phyloP scores from a whole-genome alignment of 2,329 filamentous ascomycete species.

The Beauveria caledonica region DNA sequence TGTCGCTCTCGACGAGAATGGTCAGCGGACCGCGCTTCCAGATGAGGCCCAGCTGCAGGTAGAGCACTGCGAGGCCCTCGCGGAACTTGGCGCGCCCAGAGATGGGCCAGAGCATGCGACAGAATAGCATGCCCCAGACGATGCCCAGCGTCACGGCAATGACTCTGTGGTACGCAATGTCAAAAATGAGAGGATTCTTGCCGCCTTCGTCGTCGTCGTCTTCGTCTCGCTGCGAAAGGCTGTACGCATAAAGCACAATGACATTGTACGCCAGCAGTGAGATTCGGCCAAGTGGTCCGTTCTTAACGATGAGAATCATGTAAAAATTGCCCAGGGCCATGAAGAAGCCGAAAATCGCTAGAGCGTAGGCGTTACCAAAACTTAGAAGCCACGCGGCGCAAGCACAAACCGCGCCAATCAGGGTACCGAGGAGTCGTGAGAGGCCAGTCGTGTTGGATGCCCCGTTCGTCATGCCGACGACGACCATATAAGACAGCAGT shows the following conservation, averaged over 20 bases:
- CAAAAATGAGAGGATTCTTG: constrained; percentile 70
- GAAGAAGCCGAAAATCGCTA: constrained; percentile 76
- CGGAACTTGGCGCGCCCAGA: constrained; percentile 83
- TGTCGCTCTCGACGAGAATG: constrained; percentile 54
- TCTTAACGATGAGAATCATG: constrained; percentile 74
- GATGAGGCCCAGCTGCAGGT: constrained; percentile 88
- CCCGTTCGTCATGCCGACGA: constrained; percentile 95
- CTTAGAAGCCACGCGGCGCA: constrained; percentile 71
- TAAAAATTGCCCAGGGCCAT: constrained; percentile 81
- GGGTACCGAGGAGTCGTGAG: constrained; percentile 78
- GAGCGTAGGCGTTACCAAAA: constrained; percentile 61
- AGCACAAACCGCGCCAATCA: constrained; percentile 69
- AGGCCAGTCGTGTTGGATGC: constrained; percentile 89
- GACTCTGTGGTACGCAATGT: constrained; percentile 83
- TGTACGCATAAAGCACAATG: constrained; percentile 89
- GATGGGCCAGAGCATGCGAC: constrained; percentile 86
- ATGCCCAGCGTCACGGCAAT: constrained; percentile 80
- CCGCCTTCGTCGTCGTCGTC: constrained; percentile 85
- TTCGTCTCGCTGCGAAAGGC: constrained; percentile 68
- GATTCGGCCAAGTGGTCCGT: constrained; percentile 86
- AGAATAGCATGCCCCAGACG: constrained; percentile 86
- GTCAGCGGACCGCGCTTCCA: constrained; percentile 91
- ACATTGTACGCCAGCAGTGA: constrained; percentile 95
- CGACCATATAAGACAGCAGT: constrained; percentile 92
- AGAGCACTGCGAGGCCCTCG: constrained; percentile 81